Evolutionary conservation across 2,329 filamentous ascomycete species (phyloP).

Genomic region (Ophiobolus disseminans): DNA sequence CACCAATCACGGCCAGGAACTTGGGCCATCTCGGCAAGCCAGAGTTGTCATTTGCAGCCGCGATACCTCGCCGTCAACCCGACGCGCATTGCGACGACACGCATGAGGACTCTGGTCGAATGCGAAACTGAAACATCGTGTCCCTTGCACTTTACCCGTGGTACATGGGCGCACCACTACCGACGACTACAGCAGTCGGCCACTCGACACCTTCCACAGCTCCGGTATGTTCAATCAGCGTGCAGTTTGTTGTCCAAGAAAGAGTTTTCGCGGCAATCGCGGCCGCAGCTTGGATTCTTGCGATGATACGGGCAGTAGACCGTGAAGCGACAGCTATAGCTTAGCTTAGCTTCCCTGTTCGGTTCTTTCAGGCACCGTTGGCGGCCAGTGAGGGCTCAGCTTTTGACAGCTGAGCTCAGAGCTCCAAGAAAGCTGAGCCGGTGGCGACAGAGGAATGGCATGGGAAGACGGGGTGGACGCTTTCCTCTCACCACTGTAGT

Average conservation of each 20-base stretch:
- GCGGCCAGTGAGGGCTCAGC: constrained; percentile 2
- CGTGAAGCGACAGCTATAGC: not conserved
- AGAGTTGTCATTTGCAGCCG: not conserved
- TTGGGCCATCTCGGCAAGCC: constrained; percentile 1
- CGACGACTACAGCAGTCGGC: too few relatives aligned
- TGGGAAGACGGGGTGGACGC: too few relatives aligned
- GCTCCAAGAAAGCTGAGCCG: constrained; percentile 1
- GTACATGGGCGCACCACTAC: not conserved
- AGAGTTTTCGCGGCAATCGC: constrained; percentile 4
- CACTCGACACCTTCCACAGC: too few relatives aligned
- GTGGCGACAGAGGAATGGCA: constrained; percentile 4
- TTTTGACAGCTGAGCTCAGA: constrained; percentile 16
- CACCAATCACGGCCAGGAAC: constrained; percentile 1
- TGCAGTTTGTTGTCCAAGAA: too few relatives aligned
- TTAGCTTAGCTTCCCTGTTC: constrained; percentile 4
- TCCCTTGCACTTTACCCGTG: not conserved
- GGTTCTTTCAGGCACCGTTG: constrained; percentile 1
- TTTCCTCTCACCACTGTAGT: constrained; percentile 21
- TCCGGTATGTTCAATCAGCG: too few relatives aligned
- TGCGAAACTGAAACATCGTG: not conserved
- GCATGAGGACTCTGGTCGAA: not conserved
- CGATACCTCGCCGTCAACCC: not conserved
- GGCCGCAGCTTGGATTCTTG: constrained; percentile 1
- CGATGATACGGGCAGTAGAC: constrained; percentile 2
- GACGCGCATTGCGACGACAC: not conserved